Conservation (phyloP, 345 rosid species). For the Chamaenerion angustifolium region DNA sequence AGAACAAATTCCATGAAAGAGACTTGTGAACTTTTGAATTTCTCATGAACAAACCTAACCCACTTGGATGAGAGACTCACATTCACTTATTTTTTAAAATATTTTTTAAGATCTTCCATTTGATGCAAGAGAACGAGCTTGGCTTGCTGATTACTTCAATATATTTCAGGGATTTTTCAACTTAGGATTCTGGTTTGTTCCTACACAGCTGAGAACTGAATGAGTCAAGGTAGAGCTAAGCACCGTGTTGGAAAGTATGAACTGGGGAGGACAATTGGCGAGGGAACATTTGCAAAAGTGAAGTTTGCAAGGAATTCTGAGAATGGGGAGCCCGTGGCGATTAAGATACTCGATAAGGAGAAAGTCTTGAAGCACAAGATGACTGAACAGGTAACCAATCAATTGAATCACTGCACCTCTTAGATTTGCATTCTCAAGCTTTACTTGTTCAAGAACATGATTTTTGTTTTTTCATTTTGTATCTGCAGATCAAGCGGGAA, state of each 20-base stretch:
- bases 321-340: constrained; percentile 74
- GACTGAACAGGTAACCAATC: constrained; percentile 75
- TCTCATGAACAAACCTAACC: too few relatives aligned
- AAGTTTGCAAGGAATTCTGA: constrained; percentile 87
- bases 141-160: too few relatives aligned
- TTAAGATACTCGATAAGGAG: constrained; percentile 93
- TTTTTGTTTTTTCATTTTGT: constrained; percentile 2
- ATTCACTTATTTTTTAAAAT: too few relatives aligned
- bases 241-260: constrained; percentile 84
- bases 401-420: background rate
- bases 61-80: too few relatives aligned
- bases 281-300: constrained; percentile 95
- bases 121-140: too few relatives aligned
- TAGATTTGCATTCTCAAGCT: background rate
- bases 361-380: constrained; percentile 93
- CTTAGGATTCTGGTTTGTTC: background rate
- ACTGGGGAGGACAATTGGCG: constrained; percentile 93
- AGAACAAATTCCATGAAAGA: too few relatives aligned
- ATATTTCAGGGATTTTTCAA: background rate
- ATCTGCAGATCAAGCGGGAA: constrained; percentile 71
- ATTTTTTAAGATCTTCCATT: too few relatives aligned
- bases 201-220: background rate
- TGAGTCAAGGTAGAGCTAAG: constrained; percentile 56
- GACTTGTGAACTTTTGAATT: too few relatives aligned
- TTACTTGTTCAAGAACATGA: background rate